phyloP scores from a whole-genome alignment of 768 basidiomycete species.

The Antrodiella citrinella region DNA sequence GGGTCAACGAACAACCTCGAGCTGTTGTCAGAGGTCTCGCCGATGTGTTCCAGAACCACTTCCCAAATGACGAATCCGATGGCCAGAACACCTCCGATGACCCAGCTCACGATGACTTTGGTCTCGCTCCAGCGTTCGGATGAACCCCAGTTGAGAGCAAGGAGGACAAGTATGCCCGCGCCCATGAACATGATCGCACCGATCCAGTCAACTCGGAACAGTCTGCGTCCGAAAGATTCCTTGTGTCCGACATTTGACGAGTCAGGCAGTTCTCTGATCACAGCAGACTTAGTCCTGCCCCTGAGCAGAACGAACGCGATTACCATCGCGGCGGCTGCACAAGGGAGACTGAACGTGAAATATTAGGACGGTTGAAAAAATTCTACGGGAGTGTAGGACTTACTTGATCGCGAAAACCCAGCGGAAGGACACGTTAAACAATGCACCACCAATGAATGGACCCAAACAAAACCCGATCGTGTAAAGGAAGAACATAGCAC shows the following conservation, averaged over 20 bases:
- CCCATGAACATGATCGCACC: constrained; percentile 36
- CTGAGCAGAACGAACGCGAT: constrained; percentile 34
- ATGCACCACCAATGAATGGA: constrained; percentile 36
- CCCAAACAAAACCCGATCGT: constrained; percentile 34
- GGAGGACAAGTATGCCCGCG: constrained; percentile 37
- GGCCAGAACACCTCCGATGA: constrained; percentile 36
- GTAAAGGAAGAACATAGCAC: constrained; percentile 36
- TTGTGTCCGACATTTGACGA: not conserved
- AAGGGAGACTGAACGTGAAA: constrained; percentile 29
- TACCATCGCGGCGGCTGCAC: constrained; percentile 26
- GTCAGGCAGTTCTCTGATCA: not conserved
- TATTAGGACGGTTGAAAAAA: not conserved
- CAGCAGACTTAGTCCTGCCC: not conserved
- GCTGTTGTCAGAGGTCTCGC: not conserved
- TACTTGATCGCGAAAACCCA: constrained; percentile 54
- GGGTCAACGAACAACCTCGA: constrained; percentile 22
- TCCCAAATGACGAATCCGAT: constrained; percentile 36
- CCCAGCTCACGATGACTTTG: constrained; percentile 39
- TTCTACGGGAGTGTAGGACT: constrained; percentile 7
- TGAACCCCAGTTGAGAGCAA: constrained; percentile 47
- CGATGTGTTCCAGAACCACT: constrained; percentile 25
- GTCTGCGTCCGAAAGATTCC: constrained; percentile 19
- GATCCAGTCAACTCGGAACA: constrained; percentile 37
- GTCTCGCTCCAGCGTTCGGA: constrained; percentile 30
- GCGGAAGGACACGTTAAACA: constrained; percentile 34